phyloP scores from a whole-genome alignment of 768 basidiomycete species.

The Suillus lakei region DNA sequence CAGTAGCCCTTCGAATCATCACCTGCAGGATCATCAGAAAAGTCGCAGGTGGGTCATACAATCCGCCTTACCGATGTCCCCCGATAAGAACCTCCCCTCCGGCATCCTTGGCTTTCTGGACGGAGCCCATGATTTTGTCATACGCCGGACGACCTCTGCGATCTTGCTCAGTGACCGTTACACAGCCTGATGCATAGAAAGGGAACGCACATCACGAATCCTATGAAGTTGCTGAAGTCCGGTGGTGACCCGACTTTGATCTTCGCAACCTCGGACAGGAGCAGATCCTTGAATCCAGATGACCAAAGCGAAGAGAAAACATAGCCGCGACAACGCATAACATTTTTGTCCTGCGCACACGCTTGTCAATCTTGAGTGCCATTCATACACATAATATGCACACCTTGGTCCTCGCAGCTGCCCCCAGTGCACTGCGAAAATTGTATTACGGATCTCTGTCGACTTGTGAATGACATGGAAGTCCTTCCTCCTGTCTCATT shows the following conservation, averaged over 20 bases:
- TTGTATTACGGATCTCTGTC: conserved; percentile 90
- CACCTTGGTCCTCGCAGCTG: conserved; percentile 96
- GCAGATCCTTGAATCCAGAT: conserved; percentile 80
- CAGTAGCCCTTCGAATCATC: conserved; percentile 94
- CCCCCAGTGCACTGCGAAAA: conserved; percentile 83
- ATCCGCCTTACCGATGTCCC: conserved; percentile 64
- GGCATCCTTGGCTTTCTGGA: conserved; percentile 83
- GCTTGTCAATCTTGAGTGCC: not conserved
- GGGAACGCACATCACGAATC: conserved; percentile 85
- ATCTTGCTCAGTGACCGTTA: not conserved
- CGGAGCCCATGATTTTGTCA: conserved; percentile 83
- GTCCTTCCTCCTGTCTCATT: conserved; percentile 99
- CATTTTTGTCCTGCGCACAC: conserved; percentile 83
- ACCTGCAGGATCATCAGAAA: conserved; percentile 41
- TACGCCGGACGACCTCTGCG: conserved; percentile 82
- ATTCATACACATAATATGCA: conserved; percentile 14
- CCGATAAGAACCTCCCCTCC: conserved; percentile 93
- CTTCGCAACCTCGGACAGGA: conserved; percentile 76
- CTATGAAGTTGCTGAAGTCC: conserved; percentile 88
- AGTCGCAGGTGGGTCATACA: not conserved
- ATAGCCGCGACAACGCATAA: conserved; percentile 85
- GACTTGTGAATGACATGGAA: conserved; percentile 92
- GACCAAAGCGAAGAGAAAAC: conserved; percentile 89
- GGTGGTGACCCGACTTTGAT: conserved; percentile 83
- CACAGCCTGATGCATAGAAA: not conserved